Percentiles rank a stretch among this genome's conserved stretches.
These are phyloP conservation scores for Endotrypanum monterogeii DNA, from an alignment of 208 protist species.

Conservation along the genomic window DNA sequence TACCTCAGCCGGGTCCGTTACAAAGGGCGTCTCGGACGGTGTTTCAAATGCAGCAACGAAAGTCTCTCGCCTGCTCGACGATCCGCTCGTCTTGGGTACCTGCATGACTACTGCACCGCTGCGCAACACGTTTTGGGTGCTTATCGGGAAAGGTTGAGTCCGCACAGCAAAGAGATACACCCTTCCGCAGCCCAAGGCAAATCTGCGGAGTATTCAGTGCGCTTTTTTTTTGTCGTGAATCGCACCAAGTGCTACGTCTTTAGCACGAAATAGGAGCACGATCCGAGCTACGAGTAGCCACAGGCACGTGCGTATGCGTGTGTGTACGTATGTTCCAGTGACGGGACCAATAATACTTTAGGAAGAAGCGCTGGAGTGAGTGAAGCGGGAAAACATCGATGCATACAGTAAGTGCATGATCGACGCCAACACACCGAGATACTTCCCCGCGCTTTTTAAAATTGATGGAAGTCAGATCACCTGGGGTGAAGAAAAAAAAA, in stretches of 20 bases:
- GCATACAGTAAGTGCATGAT: too few species aligned
- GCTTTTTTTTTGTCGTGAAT: background rate
- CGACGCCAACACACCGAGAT: too few species aligned
- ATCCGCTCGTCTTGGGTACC: background rate
- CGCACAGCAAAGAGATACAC: background rate
- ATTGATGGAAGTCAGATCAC: background rate
- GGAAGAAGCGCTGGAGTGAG: background rate
- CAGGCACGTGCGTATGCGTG: background rate
- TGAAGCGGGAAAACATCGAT: background rate
- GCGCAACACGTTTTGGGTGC: background rate
- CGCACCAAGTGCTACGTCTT: background rate
- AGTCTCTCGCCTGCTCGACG: background rate
- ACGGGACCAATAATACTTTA: background rate
- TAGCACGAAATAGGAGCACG: background rate
- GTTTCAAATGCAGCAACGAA: background rate
- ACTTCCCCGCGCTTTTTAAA: background rate
- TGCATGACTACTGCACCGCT: background rate
- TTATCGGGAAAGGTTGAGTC: background rate
- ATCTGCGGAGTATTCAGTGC: background rate
- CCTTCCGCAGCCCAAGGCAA: background rate
- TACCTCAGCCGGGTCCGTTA: slow-evolving; percentile 45
- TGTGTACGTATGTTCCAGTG: background rate
- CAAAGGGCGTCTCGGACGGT: slow-evolving; percentile 58
- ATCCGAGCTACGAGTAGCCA: background rate
- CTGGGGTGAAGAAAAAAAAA: background rate